Base-by-base conservation (phyloP, 768 basidiomycete genomes). In the Serendipita sp. region DNA sequence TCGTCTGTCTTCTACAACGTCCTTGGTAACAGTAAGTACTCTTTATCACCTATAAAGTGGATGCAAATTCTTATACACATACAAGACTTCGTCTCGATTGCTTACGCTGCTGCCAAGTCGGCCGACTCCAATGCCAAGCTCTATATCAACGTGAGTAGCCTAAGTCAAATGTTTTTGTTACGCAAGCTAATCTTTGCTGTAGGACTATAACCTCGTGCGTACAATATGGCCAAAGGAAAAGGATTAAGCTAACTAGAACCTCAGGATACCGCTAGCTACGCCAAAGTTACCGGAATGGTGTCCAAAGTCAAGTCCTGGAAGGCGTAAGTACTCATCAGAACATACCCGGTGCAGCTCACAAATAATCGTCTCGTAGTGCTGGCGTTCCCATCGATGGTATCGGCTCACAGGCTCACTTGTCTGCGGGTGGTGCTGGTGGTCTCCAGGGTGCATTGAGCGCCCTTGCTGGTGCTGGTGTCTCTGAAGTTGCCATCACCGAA, bases 371-470 rank as follows among this genome's bases (percentile, higher is more conserved):
- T 33, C 27, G 10, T 34, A 60, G 55, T 0, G 72, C 74, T 34
- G 78, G 77, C 29, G 76, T 76, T 0, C 83, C 84, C 3, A 74
- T 85, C 68, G 80, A 85, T 69, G 84, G 83, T 44, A 74, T 87
- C 58, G 84, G 55, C 29, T 60, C 55, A 8, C 55, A 60, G 55
- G 23, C 16, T 34, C 55, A 60, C 33, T 36, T 60, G 8, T 27
- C 27, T 34, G 75, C 75, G 64, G 76, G 75, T 23, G 75, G 76
- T 44, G 71, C 77, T 31, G 73, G 77, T 23, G 75, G 77, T 60
- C 74, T 71, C 5, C 74, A 75, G 64, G 76, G 73, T 48, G 78
- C 77, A n/a, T 70, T 80, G n/a, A 74, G 73, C 29, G 74, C 76
- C 31, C 74, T 79, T n/a, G 76, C 79, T 5, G 66, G 70, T 18